phyloP scores from a whole-genome alignment of 306 rosid species.

The Fragaria iinumae region DNA sequence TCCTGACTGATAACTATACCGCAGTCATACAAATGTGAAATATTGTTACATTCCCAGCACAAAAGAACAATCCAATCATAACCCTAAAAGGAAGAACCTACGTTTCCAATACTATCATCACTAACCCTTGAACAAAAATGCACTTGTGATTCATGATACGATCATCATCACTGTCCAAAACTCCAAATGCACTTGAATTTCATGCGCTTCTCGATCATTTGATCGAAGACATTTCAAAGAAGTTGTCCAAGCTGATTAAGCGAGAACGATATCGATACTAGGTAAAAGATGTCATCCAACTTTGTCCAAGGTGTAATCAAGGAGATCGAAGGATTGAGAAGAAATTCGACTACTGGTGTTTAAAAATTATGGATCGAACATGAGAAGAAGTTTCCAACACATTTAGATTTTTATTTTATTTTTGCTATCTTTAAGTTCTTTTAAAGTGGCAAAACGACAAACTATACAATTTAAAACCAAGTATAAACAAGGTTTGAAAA shows the following conservation, averaged over 20 bases:
- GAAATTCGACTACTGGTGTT: not conserved
- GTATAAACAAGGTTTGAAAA: too few species aligned
- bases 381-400: not conserved
- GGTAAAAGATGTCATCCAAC: too few species aligned
- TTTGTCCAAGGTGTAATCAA: not conserved
- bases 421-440: too few species aligned
- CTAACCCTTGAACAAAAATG: not conserved
- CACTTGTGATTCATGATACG: not conserved
- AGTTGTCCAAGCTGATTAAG: not conserved
- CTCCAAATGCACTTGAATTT: too few species aligned
- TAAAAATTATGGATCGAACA: not conserved
- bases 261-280: not conserved
- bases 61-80: not conserved
- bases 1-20: slow-evolving; percentile 9
- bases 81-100: not conserved
- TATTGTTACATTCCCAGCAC: not conserved
- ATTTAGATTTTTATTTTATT: too few species aligned
- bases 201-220: not conserved
- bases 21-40: not conserved
- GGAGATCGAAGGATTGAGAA: not conserved
- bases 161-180: too few species aligned
- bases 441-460: too few species aligned
- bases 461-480: too few species aligned
- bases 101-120: not conserved
- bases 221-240: not conserved